Evolutionary conservation across 2,329 filamentous ascomycete genomes (phyloP).

Genomic region (Claviceps quebecensis): DNA sequence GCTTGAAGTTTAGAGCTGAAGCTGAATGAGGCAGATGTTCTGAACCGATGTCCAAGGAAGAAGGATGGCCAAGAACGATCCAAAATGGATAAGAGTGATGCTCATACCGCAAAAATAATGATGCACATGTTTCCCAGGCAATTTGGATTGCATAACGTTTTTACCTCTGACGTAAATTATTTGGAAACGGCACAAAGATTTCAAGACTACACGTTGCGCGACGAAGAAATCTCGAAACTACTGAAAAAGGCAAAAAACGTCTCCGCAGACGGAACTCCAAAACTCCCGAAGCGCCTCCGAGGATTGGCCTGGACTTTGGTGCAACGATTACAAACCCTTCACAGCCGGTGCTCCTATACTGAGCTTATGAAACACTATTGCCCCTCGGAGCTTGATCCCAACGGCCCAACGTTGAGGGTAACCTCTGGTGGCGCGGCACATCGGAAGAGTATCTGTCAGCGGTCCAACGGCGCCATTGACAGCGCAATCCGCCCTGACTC

Average conservation of each 20-base stretch:
- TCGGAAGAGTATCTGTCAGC: background rate
- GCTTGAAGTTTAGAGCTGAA: background rate
- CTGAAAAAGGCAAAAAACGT: conserved; percentile 7
- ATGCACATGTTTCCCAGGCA: conserved; percentile 91
- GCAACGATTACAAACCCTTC: conserved; percentile 52
- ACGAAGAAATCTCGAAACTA: conserved; percentile 54
- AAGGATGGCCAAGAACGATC: background rate
- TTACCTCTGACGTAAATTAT: conserved; percentile 53
- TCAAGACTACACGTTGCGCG: conserved; percentile 74
- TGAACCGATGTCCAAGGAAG: conserved; percentile 50
- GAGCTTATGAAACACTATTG: conserved; percentile 72
- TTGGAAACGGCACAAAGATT: conserved; percentile 57
- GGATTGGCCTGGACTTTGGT: conserved; percentile 47
- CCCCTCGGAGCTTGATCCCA: conserved; percentile 28
- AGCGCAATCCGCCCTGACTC: background rate
- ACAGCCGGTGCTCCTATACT: conserved; percentile 65
- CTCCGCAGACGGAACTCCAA: conserved; percentile 11
- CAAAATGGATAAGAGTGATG: conserved; percentile 10
- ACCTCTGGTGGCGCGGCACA: background rate
- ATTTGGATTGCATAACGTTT: conserved; percentile 85
- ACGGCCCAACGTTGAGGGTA: background rate
- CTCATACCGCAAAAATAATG: conserved; percentile 56
- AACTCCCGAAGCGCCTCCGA: conserved; percentile 54
- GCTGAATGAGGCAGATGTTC: conserved; percentile 45
- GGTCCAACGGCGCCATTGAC: background rate